Evolutionary conservation across 108 stramenopile species (phyloP), one percentile per base, ranked within the genome.

Genomic region (Poteriospumella lacustris): DNA sequence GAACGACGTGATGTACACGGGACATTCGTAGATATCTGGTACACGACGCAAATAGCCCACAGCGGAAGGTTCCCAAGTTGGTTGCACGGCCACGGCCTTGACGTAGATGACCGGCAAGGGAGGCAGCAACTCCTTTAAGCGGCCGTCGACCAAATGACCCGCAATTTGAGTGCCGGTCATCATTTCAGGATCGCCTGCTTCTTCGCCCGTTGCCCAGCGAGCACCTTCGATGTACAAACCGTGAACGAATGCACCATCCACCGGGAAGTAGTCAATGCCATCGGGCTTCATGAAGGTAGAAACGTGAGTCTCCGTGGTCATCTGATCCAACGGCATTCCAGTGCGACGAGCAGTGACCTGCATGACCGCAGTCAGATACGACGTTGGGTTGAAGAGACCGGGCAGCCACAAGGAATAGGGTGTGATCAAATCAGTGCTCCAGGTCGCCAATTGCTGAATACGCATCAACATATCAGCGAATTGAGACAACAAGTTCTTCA

Each of bases 211-310:
- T 41, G 85, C 76, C 84, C 86, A 90, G 29, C 91, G 78, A 29
- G 90, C 90, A 2, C 91, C 91, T 64, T 92, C 91, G 39, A 92
- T 85, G 83, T 78, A 91, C 2, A 92, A 75, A 0, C 91, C 91
- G 56, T 91, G 88, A 19, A 88, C 76, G 56, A 88, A 92, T 1
- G 86, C 85, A 2, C 91, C 91, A 60, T 89, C 86, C 43, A 83
- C 82, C 5, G 90, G 88, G 41, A 59, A 79, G 42, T 79, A 80
- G 40, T 78, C 78, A 1, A 89, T 76, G 42, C 82, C 87, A 28
- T 68, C 78, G 1, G 80, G 73, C 58, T 90, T 86, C 79, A 78
- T 76, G 64, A 85, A 80, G 24, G 76, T 87, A 2, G 88, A 87
- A 12, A 90, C 70, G 72, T 92, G 90, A 26, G 90, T 91, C 69